Evolutionary conservation across 2,329 filamentous ascomycete genomes (phyloP).

Genomic region (Apiospora malaysiana): DNA sequence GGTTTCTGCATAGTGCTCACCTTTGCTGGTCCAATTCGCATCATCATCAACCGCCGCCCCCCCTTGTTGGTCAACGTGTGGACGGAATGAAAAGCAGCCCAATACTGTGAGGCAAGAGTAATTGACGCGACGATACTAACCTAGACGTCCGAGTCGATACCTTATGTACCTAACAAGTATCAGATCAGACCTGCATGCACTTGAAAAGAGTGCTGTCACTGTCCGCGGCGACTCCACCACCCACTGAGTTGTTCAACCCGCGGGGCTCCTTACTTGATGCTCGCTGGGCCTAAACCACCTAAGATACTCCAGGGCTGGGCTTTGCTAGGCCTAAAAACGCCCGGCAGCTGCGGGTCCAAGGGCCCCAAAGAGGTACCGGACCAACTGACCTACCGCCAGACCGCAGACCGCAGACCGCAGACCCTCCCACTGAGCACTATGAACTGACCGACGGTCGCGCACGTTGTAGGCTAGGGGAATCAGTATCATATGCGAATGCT

Average conservation of each 20-base stretch:
- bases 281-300: background rate
- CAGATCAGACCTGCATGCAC: background rate
- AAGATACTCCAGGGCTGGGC: too few species aligned
- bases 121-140: too few species aligned
- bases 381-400: too few species aligned
- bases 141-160: too few species aligned
- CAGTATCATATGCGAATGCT: too few species aligned
- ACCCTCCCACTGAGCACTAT: too few species aligned
- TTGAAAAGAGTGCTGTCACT: background rate
- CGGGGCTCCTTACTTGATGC: background rate
- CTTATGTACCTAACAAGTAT: too few species aligned
- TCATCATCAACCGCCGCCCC: background rate
- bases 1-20: too few species aligned
- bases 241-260: constrained; percentile 10
- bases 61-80: background rate
- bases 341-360: background rate
- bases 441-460: too few species aligned
- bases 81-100: background rate
- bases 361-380: background rate
- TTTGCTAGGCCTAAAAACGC: background rate
- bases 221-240: background rate
- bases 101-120: background rate
- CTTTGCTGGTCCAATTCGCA: too few species aligned
- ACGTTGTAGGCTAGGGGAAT: too few species aligned
- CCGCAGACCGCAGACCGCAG: too few species aligned